Evolutionary conservation across 768 basidiomycete genomes (phyloP), one percentile per base, ranked within the genome.

Genomic region (Porpolomopsis calyptriformis): DNA sequence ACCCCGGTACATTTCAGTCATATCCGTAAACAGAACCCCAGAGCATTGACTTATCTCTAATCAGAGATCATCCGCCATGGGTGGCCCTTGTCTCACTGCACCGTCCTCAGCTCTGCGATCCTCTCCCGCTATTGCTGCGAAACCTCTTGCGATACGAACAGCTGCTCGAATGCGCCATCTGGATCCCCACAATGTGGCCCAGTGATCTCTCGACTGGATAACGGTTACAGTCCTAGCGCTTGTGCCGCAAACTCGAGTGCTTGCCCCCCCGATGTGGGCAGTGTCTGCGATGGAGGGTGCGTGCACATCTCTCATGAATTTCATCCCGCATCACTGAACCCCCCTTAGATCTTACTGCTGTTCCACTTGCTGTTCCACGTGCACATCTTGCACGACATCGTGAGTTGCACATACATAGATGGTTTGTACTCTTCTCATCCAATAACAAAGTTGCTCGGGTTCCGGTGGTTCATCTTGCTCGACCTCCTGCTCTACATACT

Each of bases 11-110:
- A 3, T 47, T 29, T 20, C 18, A 20, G 1, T 2, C 16, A 11
- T 16, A 7, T 19, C n/a, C 19, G 25, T 12, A n/a, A 26, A 24
- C 6, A 14, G 14, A 18, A 7, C 2, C 36, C 27, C 20, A 33
- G 14, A 5, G 25, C 20, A n/a, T 26, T 26, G 23, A 6, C 36
- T 40, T 31, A 14, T 25, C 12, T 24, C 20, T 4, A 12, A 26
- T 33, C 40, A 56, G 55, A 56, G 34, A 52, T 56, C 29, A 47
- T 56, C 8, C 38, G 49, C 3, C 36, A 43, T 33, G 55, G 55
- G 9, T 56, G 55, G 55, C 53, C 55, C 2, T 22, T 56, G 10
- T 51, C 53, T 11, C 48, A 42, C 2, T 56, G 55, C 51, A 50
- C 45, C 19, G 43, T 56, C 24, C 40, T 49, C n/a, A 29, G 25